Conservation (phyloP, 108 stramenopile genomes). For the Skeletonema grethae region DNA sequence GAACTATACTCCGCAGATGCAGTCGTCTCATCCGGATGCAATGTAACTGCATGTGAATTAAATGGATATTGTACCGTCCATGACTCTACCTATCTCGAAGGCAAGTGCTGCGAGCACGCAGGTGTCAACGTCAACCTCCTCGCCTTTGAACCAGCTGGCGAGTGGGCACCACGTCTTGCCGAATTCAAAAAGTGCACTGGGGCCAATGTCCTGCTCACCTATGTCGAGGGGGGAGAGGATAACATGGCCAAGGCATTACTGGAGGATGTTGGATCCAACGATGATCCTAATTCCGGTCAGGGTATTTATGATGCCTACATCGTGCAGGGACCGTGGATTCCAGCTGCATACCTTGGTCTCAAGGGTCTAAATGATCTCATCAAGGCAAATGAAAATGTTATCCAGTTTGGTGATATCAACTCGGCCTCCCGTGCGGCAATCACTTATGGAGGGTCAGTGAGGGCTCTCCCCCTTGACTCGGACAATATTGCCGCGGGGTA, state of each 20-base stretch:
- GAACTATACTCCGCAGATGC: not conserved
- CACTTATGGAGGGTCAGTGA: slow-evolving; percentile 29
- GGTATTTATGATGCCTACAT: slow-evolving; percentile 49
- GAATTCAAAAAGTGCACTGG: slow-evolving; percentile 42
- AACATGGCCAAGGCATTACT: slow-evolving; percentile 37
- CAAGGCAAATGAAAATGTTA: slow-evolving; percentile 22
- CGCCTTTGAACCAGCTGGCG: slow-evolving; percentile 31
- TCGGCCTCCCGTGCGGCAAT: slow-evolving; percentile 32
- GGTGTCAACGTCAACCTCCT: slow-evolving; percentile 43
- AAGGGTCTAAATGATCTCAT: slow-evolving; percentile 29
- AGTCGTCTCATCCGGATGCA: not conserved
- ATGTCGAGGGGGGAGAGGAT: slow-evolving; percentile 40
- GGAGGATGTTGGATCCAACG: slow-evolving; percentile 37
- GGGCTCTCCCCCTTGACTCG: slow-evolving; percentile 39
- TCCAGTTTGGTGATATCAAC: slow-evolving; percentile 42
- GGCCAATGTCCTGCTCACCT: slow-evolving; percentile 32
- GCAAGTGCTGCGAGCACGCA: slow-evolving; percentile 43
- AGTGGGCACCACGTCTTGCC: slow-evolving; percentile 42
- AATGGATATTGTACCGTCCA: slow-evolving; percentile 24
- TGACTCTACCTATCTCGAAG: slow-evolving; percentile 39
- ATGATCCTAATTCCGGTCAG: slow-evolving; percentile 29
- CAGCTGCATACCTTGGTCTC: slow-evolving; percentile 29
- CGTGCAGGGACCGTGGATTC: slow-evolving; percentile 46
- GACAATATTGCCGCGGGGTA: slow-evolving; percentile 47
- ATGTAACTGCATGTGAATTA: not conserved